Evolutionary conservation across 768 basidiomycete genomes (phyloP), one percentile per base, ranked within the genome.

Genomic region (Gyrodon lividus): DNA sequence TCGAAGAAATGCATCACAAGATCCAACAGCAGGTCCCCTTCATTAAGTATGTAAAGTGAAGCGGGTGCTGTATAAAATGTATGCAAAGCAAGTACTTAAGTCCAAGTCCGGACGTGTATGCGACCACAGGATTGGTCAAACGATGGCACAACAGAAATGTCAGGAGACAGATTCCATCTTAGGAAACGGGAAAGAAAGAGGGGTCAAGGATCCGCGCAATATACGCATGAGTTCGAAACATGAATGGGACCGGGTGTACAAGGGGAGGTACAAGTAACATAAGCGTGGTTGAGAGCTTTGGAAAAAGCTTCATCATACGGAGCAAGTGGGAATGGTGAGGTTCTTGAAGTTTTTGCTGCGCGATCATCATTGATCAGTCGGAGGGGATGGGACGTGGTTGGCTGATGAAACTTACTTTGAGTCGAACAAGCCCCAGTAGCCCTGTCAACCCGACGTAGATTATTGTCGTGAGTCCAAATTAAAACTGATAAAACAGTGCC

Each of bases 341-440:
- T 74, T 73, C 72, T 92, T 91, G 62, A 91, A 76, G 20, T 80
- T 83, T 58, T 82, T 81, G 70, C 87, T 90, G 38, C 10, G 40
- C 17, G n/a, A n/a, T n/a, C n/a, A 43, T 50, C 13, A 24, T 51
- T 56, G 22, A 69, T 68, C 41, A 68, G 12, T 44, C 35, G 61
- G 39, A 66, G 63, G 69, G 13, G 35, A 52, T 33, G 6, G 43
- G 28, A 50, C 20, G 22, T 26, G 31, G 41, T 43, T 33, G n/a
- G 37, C 2, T 26, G 22, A 6, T 16, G 20, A 17, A 22, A 64
- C 76, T 56, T 58, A 80, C 80, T 87, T 74, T 0, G 71, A 57
- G 57, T 84, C 74, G 63, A 87, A 87, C 30, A 89, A 51, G 43
- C 87, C 87, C 87, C 86, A 86, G 60, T 73, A 80, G 42, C 74